A percentile compares a stretch with the other conserved stretches of the same genome.
Conservation (phyloP, 805 yeast genomes). For the Saturnispora kantuleensis region DNA sequence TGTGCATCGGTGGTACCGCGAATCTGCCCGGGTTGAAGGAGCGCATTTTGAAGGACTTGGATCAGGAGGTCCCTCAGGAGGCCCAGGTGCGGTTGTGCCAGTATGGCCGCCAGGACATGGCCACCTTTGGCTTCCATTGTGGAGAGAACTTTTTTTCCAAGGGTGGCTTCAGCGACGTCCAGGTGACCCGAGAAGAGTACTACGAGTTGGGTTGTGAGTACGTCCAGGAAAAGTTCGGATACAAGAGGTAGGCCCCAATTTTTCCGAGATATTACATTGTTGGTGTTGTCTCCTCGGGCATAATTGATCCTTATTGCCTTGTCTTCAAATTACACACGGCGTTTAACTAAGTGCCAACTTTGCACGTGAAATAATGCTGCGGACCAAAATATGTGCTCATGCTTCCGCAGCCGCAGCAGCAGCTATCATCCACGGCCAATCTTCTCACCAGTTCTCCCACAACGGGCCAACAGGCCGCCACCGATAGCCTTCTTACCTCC, state of each 20-base stretch:
- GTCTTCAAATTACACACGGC: too few relatives aligned
- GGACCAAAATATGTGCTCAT: too few relatives aligned
- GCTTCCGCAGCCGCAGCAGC: too few relatives aligned
- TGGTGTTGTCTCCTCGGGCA: too few relatives aligned
- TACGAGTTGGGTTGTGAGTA: slow-evolving; percentile 66
- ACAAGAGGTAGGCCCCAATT: slow-evolving; percentile 10
- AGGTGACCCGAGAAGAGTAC: slow-evolving; percentile 71
- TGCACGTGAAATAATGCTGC: too few relatives aligned
- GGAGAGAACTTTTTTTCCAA: slow-evolving; percentile 39
- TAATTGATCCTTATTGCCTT: too few relatives aligned
- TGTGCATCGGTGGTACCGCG: slow-evolving; percentile 75
- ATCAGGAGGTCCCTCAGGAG: slow-evolving; percentile 59
- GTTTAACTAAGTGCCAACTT: too few relatives aligned
- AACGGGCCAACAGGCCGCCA: too few relatives aligned
- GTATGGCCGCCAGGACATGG: slow-evolving; percentile 28
- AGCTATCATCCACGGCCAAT: too few relatives aligned
- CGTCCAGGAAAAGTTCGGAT: slow-evolving; percentile 26
- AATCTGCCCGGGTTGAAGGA: slow-evolving; percentile 56
- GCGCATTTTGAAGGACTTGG: slow-evolving; percentile 52
- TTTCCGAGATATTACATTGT: too few relatives aligned
- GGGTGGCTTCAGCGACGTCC: slow-evolving; percentile 38
- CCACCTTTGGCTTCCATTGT: slow-evolving; percentile 41
- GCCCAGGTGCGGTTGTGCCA: slow-evolving; percentile 49
- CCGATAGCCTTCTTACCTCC: too few relatives aligned
- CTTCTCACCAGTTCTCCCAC: too few relatives aligned